A percentile compares a stretch with the other conserved stretches of the same genome.
phyloP scores from a whole-genome alignment of 2,329 filamentous ascomycete genomes.

The Hymenoscyphus fraxineus region DNA sequence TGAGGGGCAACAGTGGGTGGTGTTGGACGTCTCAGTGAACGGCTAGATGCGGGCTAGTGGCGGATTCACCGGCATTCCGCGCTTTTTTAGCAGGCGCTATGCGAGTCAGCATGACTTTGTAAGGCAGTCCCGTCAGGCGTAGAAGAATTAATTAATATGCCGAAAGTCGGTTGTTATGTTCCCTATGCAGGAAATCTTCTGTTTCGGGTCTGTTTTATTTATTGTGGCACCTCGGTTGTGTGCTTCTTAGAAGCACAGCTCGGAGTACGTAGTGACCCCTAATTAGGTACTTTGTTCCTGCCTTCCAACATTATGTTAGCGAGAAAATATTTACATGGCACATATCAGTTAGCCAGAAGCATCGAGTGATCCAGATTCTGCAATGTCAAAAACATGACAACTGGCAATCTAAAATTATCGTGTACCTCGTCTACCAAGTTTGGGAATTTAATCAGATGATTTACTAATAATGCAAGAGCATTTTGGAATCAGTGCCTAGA shows the following conservation, averaged over 20 bases:
- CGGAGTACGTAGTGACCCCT: too few relatives aligned
- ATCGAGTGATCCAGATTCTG: background rate
- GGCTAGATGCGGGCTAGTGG: background rate
- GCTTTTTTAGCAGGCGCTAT: background rate
- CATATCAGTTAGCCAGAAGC: too few relatives aligned
- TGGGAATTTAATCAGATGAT: background rate
- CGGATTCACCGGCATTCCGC: background rate
- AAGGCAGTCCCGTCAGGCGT: background rate
- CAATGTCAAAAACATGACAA: slow-evolving; percentile 1
- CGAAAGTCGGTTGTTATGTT: too few relatives aligned
- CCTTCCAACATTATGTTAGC: too few relatives aligned
- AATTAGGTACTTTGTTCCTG: too few relatives aligned
- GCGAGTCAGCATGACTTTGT: background rate
- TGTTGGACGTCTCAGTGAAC: background rate
- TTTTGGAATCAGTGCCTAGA: background rate
- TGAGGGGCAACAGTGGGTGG: background rate
- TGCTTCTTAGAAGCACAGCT: background rate
- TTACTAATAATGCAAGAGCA: background rate
- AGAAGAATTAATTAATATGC: too few relatives aligned
- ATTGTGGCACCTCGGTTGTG: background rate
- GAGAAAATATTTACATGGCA: too few relatives aligned
- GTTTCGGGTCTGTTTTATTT: too few relatives aligned
- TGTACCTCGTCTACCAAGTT: background rate
- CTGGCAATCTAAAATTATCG: slow-evolving; percentile 2
- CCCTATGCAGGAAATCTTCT: too few relatives aligned